Base-by-base conservation (phyloP, 2,329 filamentous ascomycete genomes). In the Xylaria sp. region DNA sequence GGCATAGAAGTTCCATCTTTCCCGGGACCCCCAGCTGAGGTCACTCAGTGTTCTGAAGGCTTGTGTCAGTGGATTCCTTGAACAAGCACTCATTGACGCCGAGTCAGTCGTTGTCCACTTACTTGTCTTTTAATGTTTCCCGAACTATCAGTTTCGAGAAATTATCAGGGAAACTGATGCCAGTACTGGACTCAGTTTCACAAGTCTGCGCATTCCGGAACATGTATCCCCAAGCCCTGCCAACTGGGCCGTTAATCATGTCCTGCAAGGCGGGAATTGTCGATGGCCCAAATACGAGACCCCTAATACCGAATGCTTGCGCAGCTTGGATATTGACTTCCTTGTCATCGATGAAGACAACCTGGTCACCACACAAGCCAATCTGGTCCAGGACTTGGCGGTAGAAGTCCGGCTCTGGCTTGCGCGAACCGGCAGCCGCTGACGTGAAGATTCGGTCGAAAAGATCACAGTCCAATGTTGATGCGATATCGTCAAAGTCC, bases 361-460 rank as follows among this genome's bases (percentile, higher is more conserved):
- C 52, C 42, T 59, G 54, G 51, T 55, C 50, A 8, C 57, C 47
- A 13, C 16, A 7, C 34, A 59, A 34, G 2, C 37, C 54, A 13
- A 69, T 66, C 0, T 65, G 58, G 1, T 68, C 46, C 9, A 75
- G 63, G 5, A 75, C 71, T 50, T 71, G 60, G 10, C 59, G 57
- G 62, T 72, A 75, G 63, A 73, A 76, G 2, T 60, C 58, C 3
- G 66, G 59, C 19, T 73, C 69, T 10, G 73, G 74, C 62, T 76
- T 76, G 13, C 71, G 67, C 66, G 70, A 71, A 18, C 73, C 72
- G 19, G 67, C 66, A 1, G 66, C 62, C 30, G 65, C 69, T 1
- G 73, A 76, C 2, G 71, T 70, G 55, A 73, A 75, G 2, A 74
- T 66, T 19, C 53, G 59, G 59, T 75, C 69, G 46, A 76, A 76